Percentiles rank a stretch among this genome's conserved stretches.
phyloP scores from a whole-genome alignment of 768 basidiomycete species.

The Lactarius trivialis region DNA sequence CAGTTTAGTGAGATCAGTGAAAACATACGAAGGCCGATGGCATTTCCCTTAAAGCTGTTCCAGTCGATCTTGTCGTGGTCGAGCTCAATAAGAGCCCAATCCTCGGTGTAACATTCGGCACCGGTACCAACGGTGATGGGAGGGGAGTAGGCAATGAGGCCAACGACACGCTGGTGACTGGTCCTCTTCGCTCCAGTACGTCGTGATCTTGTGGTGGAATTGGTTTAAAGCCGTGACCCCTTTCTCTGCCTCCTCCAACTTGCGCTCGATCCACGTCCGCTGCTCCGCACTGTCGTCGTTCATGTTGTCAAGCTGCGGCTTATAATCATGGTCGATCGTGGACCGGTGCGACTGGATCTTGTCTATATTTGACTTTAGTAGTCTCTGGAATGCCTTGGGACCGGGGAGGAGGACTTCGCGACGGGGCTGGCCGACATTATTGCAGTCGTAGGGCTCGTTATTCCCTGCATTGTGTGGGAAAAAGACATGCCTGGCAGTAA shows the following conservation, averaged over 20 bases:
- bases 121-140: slow-evolving; percentile 19
- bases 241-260: not conserved
- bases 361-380: not conserved
- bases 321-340: too few relatives aligned
- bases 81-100: slow-evolving; percentile 29
- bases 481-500: slow-evolving; percentile 35
- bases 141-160: slow-evolving; percentile 1
- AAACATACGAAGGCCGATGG: not conserved
- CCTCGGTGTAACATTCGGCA: slow-evolving; percentile 20
- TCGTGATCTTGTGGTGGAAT: not conserved
- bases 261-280: not conserved
- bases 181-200: not conserved
- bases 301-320: too few relatives aligned
- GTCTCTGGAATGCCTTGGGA: not conserved
- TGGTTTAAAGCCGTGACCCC: not conserved
- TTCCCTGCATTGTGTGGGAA: slow-evolving; percentile 27
- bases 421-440: not conserved
- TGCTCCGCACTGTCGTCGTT: not conserved
- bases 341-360: not conserved
- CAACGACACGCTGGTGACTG: not conserved
- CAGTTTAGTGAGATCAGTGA: not conserved
- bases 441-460: slow-evolving; percentile 8
- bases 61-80: slow-evolving; percentile 24
- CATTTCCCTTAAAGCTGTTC: slow-evolving; percentile 22
- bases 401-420: not conserved